These are phyloP conservation scores for Euphrasia confusa DNA, from an alignment of 257 asterid genomes.

Conservation along the genomic window DNA sequence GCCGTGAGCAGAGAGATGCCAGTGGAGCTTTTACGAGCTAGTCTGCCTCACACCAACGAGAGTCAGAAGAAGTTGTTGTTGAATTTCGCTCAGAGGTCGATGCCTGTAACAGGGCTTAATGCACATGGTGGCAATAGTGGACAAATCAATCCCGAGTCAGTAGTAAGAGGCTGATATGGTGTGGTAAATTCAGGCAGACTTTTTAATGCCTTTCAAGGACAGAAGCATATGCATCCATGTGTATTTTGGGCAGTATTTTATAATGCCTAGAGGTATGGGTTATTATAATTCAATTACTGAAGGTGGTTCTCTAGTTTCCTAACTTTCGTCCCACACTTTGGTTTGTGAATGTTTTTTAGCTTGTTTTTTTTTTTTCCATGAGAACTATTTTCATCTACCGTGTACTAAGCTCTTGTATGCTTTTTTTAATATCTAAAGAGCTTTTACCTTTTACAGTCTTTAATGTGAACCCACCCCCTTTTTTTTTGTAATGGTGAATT, in stretches of 20 bases:
- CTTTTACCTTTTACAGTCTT: neutral
- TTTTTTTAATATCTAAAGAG: constrained; percentile 8
- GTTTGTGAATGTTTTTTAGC: neutral
- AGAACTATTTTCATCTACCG: neutral
- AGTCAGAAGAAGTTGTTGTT: constrained; percentile 57
- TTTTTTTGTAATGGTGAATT: neutral
- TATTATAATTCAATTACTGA: neutral
- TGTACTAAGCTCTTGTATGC: constrained; percentile 1
- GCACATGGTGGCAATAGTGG: constrained; percentile 64
- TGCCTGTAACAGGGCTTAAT: constrained; percentile 68
- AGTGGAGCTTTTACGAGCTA: constrained; percentile 79
- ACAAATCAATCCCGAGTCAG: constrained; percentile 64
- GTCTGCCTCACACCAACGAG: constrained; percentile 89
- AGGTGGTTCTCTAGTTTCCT: neutral
- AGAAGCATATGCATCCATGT: neutral
- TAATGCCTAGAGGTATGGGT: neutral
- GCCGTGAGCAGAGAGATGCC: constrained; percentile 91
- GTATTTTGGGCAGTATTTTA: constrained; percentile 1
- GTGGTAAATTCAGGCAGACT: neutral
- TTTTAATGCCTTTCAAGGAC: neutral
- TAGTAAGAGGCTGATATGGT: constrained; percentile 51
- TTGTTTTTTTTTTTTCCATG: neutral
- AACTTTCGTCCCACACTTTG: neutral
- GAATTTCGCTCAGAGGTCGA: constrained; percentile 74
- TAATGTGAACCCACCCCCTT: neutral